Percentiles rank a stretch among this genome's conserved stretches.
phyloP scores from a whole-genome alignment of 2,329 filamentous ascomycete genomes.

The Pyrenophora seminiperda region DNA sequence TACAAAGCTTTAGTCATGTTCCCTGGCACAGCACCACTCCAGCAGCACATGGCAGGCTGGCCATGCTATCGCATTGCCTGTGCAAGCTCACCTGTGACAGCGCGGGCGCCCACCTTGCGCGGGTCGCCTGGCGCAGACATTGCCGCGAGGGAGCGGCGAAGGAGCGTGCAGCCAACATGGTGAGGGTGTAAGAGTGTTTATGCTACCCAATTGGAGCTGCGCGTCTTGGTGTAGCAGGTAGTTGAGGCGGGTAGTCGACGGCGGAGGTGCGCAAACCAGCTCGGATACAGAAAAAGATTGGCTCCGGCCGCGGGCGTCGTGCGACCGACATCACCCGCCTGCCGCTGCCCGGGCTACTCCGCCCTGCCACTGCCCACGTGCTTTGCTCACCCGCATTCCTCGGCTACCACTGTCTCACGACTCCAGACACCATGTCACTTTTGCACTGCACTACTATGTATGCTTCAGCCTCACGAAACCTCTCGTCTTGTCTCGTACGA shows the following conservation, averaged over 20 bases:
- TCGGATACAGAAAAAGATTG: slow-evolving; percentile 38
- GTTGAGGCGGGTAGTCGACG: slow-evolving; percentile 24
- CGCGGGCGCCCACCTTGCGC: slow-evolving; percentile 55
- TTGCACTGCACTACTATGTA: too few relatives aligned
- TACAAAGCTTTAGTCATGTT: slow-evolving; percentile 14
- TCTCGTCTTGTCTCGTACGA: background rate
- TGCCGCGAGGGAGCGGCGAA: slow-evolving; percentile 78
- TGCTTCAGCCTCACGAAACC: too few relatives aligned
- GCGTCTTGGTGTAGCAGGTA: slow-evolving; percentile 34
- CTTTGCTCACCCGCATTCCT: background rate
- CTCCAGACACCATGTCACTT: too few relatives aligned
- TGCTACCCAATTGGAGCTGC: slow-evolving; percentile 44
- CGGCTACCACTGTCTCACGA: background rate
- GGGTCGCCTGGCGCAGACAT: slow-evolving; percentile 70
- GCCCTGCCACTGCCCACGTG: slow-evolving; percentile 1
- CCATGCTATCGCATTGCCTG: background rate
- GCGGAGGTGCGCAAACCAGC: slow-evolving; percentile 35
- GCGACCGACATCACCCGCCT: too few relatives aligned
- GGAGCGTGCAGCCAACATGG: slow-evolving; percentile 82
- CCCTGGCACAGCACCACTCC: background rate
- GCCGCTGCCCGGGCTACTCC: too few relatives aligned
- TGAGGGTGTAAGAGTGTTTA: slow-evolving; percentile 49
- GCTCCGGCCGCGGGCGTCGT: slow-evolving; percentile 27
- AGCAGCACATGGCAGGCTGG: background rate
- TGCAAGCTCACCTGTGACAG: slow-evolving; percentile 61